Conservation (phyloP, 176 grass and related monocot species). For the Tillandsia fasciculata region DNA sequence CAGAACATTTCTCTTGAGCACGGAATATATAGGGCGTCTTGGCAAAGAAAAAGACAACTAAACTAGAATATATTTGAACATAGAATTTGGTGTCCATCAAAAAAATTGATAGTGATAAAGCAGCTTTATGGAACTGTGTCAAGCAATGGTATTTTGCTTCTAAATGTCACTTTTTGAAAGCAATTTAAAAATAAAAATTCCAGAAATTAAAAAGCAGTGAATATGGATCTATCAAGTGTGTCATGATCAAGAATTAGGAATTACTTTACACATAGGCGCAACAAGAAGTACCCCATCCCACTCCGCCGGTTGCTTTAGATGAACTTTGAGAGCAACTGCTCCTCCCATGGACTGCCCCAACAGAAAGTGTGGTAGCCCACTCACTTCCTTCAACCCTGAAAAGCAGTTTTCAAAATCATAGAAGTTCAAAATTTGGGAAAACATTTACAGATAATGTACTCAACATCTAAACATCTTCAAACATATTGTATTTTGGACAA, state of each 20-base stretch:
- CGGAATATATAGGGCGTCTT: too few species aligned
- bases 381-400: constrained; percentile 47
- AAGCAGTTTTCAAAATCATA: constrained; percentile 8
- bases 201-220: not conserved
- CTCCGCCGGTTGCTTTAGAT: constrained; percentile 63
- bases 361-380: constrained; percentile 54
- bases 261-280: constrained; percentile 96
- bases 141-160: too few species aligned
- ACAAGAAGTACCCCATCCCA: constrained; percentile 94
- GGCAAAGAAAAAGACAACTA: too few species aligned
- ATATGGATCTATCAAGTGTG: not conserved
- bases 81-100: too few species aligned
- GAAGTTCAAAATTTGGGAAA: not conserved
- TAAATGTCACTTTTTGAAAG: too few species aligned
- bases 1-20: too few species aligned
- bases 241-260: constrained; percentile 8
- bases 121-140: too few species aligned
- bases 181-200: too few species aligned
- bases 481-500: not conserved
- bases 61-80: too few species aligned
- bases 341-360: constrained; percentile 99
- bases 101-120: too few species aligned
- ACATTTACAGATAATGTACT: not conserved
- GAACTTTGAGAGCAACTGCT: constrained; percentile 81
- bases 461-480: not conserved